Evolutionary conservation across 2,329 filamentous ascomycete genomes (phyloP).

Genomic region (Neofusicoccum sp.): DNA sequence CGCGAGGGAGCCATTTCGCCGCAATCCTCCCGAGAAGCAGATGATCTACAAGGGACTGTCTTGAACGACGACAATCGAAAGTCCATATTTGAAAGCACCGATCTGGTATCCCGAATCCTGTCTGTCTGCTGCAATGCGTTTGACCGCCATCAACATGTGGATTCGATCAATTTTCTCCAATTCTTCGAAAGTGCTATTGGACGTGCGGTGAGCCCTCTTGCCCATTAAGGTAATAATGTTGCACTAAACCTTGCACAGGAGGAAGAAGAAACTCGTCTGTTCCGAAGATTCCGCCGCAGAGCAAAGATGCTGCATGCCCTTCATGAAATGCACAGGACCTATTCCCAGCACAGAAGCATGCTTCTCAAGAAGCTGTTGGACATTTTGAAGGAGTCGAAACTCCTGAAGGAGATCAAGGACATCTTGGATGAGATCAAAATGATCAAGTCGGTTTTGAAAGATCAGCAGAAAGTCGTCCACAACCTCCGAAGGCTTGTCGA

Average conservation of each 20-base stretch:
- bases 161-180: slow-evolving; percentile 43
- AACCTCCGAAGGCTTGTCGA: slow-evolving; percentile 48
- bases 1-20: slow-evolving; percentile 3
- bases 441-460: slow-evolving; percentile 53
- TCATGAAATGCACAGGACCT: neutral
- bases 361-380: slow-evolving; percentile 59
- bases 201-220: slow-evolving; percentile 39
- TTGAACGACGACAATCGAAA: slow-evolving; percentile 7
- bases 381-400: slow-evolving; percentile 59
- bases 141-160: slow-evolving; percentile 55
- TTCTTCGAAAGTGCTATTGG: slow-evolving; percentile 64
- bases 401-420: slow-evolving; percentile 64
- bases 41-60: slow-evolving; percentile 17
- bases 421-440: slow-evolving; percentile 67
- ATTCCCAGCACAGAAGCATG: slow-evolving; percentile 23
- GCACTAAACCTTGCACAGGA: neutral
- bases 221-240: slow-evolving; percentile 33
- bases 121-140: slow-evolving; percentile 54
- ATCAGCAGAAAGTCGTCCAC: slow-evolving; percentile 48
- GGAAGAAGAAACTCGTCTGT: slow-evolving; percentile 54
- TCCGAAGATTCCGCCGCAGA: slow-evolving; percentile 40
- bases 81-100: slow-evolving; percentile 8
- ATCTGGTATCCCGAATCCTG: slow-evolving; percentile 20
- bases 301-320: neutral
- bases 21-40: neutral